These are phyloP conservation scores for Yamadazyma akitaensis DNA, from an alignment of 805 yeast genomes.

Conservation along the genomic window DNA sequence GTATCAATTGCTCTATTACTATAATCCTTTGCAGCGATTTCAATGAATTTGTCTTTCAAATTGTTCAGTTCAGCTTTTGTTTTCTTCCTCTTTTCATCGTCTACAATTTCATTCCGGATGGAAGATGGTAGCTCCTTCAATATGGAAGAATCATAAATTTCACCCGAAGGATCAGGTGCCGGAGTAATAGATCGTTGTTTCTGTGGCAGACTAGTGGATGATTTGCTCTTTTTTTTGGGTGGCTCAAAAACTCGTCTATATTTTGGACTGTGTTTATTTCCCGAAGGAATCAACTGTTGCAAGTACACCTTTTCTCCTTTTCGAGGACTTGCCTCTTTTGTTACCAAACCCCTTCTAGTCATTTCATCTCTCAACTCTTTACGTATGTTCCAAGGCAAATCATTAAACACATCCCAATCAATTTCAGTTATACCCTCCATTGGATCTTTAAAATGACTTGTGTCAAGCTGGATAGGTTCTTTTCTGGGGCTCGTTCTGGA, in stretches of 20 bases:
- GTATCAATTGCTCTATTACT: slow-evolving; percentile 6
- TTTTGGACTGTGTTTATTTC: slow-evolving; percentile 25
- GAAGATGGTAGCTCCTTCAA: slow-evolving; percentile 38
- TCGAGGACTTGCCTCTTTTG: slow-evolving; percentile 7
- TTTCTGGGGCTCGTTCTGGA: not conserved
- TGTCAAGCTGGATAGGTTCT: slow-evolving; percentile 3
- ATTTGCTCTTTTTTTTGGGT: slow-evolving; percentile 15
- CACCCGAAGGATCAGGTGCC: slow-evolving; percentile 7
- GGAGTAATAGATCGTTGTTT: slow-evolving; percentile 16
- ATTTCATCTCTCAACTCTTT: slow-evolving; percentile 57
- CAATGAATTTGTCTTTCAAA: slow-evolving; percentile 24
- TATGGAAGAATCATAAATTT: slow-evolving; percentile 32
- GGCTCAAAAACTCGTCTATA: slow-evolving; percentile 32
- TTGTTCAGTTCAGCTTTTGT: slow-evolving; percentile 24
- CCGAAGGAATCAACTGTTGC: slow-evolving; percentile 38
- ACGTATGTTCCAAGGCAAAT: slow-evolving; percentile 64
- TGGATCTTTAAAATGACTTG: slow-evolving; percentile 14
- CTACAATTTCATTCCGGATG: slow-evolving; percentile 32
- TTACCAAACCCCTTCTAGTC: slow-evolving; percentile 35
- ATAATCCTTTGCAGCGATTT: slow-evolving; percentile 14
- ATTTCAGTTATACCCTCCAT: slow-evolving; percentile 31
- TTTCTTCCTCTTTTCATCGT: slow-evolving; percentile 29
- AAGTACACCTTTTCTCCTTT: slow-evolving; percentile 23
- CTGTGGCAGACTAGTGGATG: slow-evolving; percentile 12
- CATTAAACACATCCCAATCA: slow-evolving; percentile 63